A percentile compares a stretch with the other conserved stretches of the same genome.
phyloP scores from a whole-genome alignment of 2,329 filamentous ascomycete genomes.

The Didymella glomerata region DNA sequence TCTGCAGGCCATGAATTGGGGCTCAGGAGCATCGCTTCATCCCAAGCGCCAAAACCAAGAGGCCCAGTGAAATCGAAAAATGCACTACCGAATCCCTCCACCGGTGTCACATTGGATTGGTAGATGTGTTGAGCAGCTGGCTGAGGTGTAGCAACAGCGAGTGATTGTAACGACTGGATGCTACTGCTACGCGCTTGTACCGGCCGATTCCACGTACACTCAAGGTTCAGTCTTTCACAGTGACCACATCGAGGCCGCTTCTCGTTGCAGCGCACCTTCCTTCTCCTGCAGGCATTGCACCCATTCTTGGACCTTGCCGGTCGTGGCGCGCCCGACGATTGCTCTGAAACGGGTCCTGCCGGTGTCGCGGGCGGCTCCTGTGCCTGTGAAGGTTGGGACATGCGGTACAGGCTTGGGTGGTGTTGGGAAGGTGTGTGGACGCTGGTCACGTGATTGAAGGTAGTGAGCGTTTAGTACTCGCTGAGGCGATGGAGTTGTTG shows the following conservation, averaged over 20 bases:
- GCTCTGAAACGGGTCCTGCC: conserved; percentile 19
- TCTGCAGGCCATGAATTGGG: conserved; percentile 45
- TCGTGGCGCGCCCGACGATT: conserved; percentile 27
- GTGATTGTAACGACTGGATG: conserved; percentile 31
- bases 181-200: conserved; percentile 26
- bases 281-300: conserved; percentile 51
- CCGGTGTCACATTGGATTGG: conserved; percentile 21
- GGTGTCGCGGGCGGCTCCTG: conserved; percentile 28
- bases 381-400: conserved; percentile 33
- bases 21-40: conserved; percentile 44
- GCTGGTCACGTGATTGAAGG: neutral
- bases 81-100: conserved; percentile 33
- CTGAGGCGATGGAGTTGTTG: neutral
- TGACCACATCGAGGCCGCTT: conserved; percentile 62
- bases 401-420: conserved; percentile 12
- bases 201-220: conserved; percentile 60
- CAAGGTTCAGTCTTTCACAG: conserved; percentile 62
- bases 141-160: conserved; percentile 25
- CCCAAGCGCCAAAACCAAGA: conserved; percentile 40
- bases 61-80: conserved; percentile 44
- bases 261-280: conserved; percentile 66
- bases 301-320: conserved; percentile 45
- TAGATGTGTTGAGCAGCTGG: conserved; percentile 24
- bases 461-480: neutral
- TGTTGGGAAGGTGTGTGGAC: neutral